Evolutionary conservation across 2,329 filamentous ascomycete genomes (phyloP), one percentile per base, ranked within the genome.

Genomic region (Fusarium sp.): DNA sequence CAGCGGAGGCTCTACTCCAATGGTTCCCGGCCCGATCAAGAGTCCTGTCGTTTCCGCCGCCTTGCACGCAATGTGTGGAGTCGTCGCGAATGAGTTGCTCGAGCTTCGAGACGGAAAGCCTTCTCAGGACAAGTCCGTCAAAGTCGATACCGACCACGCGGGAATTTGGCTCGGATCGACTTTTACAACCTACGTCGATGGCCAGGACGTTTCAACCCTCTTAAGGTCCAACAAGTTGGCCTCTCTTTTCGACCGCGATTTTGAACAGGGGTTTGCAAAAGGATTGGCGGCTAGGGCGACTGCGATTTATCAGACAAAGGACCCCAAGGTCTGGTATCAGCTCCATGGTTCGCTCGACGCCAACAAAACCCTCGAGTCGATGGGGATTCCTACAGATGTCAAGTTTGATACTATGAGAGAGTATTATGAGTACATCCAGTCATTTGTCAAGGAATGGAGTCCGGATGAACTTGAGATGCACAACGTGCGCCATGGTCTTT

Each of bases 281-380:
- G 33, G 33, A 7, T 17, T 51, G 3, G 15, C 11, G 15, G 11
- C 33, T n/a, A 45, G 59, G 3, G 34, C 47, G 5, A 62, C 59
- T 4, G 81, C 79, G 1, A 78, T 84, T 45, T 86, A 85, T 62
- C 81, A 80, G 7, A 87, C 84, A 1, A 80, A 78, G 31, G 74
- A 82, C 45, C 73, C 77, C 0, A 76, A 79, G 3, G 78, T 81
- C 3, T 85, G 82, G 81, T 87, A 84, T 69, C 83, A 83, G 39
- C 76, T 87, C 5, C 83, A 86, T 61, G 84, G 84, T 13, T 84
- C 81, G 5, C 76, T 87, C 34, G 73, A 84, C 34, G 80, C 83
- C 84, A 6, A 78, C 82, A 31, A 31, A 13, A 13, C 28, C 28
- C 28, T 31, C 5, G 10, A 31, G 28, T 31, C 28, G 28, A 31